phyloP scores from a whole-genome alignment of 1,139 yeast genomes.

The Suzukiozyma palmioleophila region DNA sequence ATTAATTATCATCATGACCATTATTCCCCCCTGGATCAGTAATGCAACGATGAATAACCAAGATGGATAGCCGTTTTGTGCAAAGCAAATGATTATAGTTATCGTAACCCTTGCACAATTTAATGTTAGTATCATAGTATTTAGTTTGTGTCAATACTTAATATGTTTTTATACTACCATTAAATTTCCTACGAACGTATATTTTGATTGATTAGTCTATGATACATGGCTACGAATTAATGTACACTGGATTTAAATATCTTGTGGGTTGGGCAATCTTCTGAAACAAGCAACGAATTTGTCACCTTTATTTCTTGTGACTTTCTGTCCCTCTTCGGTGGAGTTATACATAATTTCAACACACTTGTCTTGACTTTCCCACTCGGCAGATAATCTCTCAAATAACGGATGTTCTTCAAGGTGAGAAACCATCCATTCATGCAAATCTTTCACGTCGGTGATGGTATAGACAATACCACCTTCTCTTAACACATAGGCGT shows the following conservation, averaged over 20 bases:
- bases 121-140: neutral
- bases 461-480: slow-evolving; percentile 91
- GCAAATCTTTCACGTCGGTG: slow-evolving; percentile 92
- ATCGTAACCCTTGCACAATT: no score
- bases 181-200: neutral
- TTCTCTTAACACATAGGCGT: slow-evolving; percentile 83
- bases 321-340: slow-evolving; percentile 98
- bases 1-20: neutral
- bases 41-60: no score
- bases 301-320: slow-evolving; percentile 79
- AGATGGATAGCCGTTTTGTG: no score
- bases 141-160: neutral
- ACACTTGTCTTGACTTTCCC: slow-evolving; percentile 78
- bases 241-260: slow-evolving; percentile 5
- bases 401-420: slow-evolving; percentile 87
- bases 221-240: slow-evolving; percentile 1
- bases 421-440: slow-evolving; percentile 94
- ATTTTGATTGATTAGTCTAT: neutral
- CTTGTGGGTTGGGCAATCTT: slow-evolving; percentile 61
- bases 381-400: slow-evolving; percentile 70
- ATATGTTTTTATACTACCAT: neutral
- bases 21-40: no score
- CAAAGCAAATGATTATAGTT: no score
- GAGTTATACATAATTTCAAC: slow-evolving; percentile 83
- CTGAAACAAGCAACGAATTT: slow-evolving; percentile 87